Evolutionary conservation across 2,329 filamentous ascomycete species (phyloP), one percentile per base, ranked within the genome.

Genomic region (Penicillium occitanis): DNA sequence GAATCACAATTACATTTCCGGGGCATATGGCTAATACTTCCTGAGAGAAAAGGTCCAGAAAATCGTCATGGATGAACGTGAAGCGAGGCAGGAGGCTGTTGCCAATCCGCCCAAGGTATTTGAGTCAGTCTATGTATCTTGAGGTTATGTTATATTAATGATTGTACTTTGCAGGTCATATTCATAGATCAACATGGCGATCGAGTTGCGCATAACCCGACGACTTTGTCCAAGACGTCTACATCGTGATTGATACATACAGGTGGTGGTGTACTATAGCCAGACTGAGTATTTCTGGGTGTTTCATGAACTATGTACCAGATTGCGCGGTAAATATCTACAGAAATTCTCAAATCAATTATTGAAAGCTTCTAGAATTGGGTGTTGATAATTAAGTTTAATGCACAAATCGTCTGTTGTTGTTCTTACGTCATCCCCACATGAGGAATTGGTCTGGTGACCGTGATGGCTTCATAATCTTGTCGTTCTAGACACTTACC

Each of bases 171-270:
- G n/a, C 13, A 73, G 72, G 69, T 73, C 25, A 70, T 75, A 51
- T 73, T 70, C 44, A 67, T 57, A 7, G 71, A 74, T 44, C 73
- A 75, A 59, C 71, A 75, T 53, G 71, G 71, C n/a, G 71, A 74
- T 37, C 66, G 63, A 28, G 71, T 74, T 14, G 70, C 70, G 28
- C 73, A 73, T 57, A 70, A 71, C 61, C 74, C 73, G 2, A 68
- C 51, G 19, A 71, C 69, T 14, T 44, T 73, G 44, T 68, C 68
- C 60, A 74, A 72, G 66, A 67, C 64, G 37, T 66, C 64, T 40
- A 13, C 35, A 11, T 55, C 8, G 61, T 57, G 22, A 42, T 33
- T 33, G 33, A 17, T 14, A 22, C 33, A 8, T 33, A 6, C 7
- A 19, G 14, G 28, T 33, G 10, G 17, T 57, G 30, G 28, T 19